phyloP scores from a whole-genome alignment of 495 filamentous ascomycete species.

The Talaromyces thailandensis region DNA sequence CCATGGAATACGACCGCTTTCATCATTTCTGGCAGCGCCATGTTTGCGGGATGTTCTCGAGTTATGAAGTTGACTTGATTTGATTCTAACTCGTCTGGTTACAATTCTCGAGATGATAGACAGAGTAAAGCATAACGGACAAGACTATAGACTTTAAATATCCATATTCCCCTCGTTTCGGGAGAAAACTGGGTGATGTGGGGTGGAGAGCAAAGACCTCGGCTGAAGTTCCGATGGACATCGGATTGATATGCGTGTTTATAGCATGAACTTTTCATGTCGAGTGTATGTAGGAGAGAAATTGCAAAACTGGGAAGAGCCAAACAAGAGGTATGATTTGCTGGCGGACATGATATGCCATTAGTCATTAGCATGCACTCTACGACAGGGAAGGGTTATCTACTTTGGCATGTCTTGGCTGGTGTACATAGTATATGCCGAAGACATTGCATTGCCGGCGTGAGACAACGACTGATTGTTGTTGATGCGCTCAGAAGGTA shows the following conservation, averaged over 20 bases:
- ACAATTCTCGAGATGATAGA: not conserved
- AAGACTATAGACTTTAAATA: not conserved
- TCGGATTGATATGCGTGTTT: not conserved
- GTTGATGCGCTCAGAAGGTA: not conserved
- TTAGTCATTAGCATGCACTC: not conserved
- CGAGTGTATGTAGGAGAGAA: not conserved
- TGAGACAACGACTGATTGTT: not conserved
- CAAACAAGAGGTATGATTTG: not conserved
- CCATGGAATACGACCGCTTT: conserved; percentile 42
- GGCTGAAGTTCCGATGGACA: not conserved
- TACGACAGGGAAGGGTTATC: not conserved
- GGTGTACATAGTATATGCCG: not conserved
- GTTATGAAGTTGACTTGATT: not conserved
- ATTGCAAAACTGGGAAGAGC: not conserved
- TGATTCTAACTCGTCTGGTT: not conserved
- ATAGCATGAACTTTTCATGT: not conserved
- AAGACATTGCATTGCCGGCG: not conserved
- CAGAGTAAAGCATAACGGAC: not conserved
- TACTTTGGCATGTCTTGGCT: not conserved
- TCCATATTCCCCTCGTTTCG: not conserved
- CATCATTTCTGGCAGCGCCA: conserved; percentile 17
- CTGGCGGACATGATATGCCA: not conserved
- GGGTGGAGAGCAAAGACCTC: not conserved
- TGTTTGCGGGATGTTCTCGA: not conserved
- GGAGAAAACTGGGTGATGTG: not conserved